phyloP scores from a whole-genome alignment of 2,329 filamentous ascomycete species.

The Alternaria gaisen region DNA sequence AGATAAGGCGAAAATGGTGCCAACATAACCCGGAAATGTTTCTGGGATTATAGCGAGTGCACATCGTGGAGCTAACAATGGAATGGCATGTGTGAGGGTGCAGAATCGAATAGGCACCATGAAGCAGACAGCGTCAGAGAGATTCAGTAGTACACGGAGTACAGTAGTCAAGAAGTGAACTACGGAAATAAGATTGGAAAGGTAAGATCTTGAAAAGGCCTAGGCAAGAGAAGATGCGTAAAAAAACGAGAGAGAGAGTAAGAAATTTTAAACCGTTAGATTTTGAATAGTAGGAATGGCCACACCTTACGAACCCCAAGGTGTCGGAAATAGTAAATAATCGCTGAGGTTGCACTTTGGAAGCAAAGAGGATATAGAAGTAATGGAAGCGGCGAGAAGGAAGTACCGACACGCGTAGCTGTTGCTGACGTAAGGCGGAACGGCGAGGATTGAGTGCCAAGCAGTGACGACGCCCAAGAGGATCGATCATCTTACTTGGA shows the following conservation, averaged over 20 bases:
- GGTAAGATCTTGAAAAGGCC: background rate
- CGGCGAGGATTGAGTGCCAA: constrained; percentile 1
- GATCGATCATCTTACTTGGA: constrained; percentile 11
- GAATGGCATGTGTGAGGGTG: background rate
- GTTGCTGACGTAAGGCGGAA: background rate
- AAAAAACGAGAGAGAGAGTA: background rate
- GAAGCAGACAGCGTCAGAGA: background rate
- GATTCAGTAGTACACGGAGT: background rate
- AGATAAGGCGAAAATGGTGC: background rate
- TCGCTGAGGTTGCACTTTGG: background rate
- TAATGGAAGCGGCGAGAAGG: background rate
- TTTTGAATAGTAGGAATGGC: background rate
- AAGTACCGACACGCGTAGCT: background rate
- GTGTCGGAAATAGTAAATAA: background rate
- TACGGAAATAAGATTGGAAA: background rate
- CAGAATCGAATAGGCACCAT: background rate
- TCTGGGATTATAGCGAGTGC: background rate
- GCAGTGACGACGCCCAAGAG: constrained; percentile 12
- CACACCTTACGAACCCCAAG: background rate
- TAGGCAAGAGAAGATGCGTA: background rate
- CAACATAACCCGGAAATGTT: background rate
- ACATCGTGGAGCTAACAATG: background rate
- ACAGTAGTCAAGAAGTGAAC: background rate
- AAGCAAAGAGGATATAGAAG: background rate
- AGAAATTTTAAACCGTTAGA: background rate